Percentiles rank a stretch among this genome's conserved stretches.
phyloP scores from a whole-genome alignment of 1,139 yeast species.

The Meyerozyma sp. region DNA sequence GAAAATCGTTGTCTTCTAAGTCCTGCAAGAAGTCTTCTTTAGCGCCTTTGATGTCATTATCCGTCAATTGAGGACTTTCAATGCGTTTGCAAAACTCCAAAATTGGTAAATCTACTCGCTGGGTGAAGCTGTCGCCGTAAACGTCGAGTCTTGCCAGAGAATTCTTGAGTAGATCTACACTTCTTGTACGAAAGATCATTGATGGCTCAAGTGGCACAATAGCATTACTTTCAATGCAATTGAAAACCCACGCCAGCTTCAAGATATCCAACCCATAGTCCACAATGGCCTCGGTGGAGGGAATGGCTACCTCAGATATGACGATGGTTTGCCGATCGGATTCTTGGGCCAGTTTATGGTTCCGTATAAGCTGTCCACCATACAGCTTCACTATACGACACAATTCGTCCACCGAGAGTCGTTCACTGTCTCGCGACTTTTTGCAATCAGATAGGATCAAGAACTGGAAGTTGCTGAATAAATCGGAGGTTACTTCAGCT shows the following conservation, averaged over 20 bases:
- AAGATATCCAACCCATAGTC: constrained; percentile 54
- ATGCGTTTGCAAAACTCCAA: constrained; percentile 6
- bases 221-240: constrained; percentile 44
- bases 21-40: constrained; percentile 2
- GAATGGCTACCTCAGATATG: constrained; percentile 15
- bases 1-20: constrained; percentile 7
- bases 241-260: constrained; percentile 67
- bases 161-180: constrained; percentile 11
- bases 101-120: constrained; percentile 11
- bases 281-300: constrained; percentile 25
- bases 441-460: constrained; percentile 41
- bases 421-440: constrained; percentile 15
- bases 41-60: constrained; percentile 2
- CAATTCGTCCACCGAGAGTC: constrained; percentile 31
- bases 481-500: constrained; percentile 9
- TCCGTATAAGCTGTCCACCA: constrained; percentile 42
- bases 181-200: constrained; percentile 36
- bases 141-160: constrained; percentile 33
- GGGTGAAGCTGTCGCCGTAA: constrained; percentile 51
- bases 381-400: constrained; percentile 32
- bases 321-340: constrained; percentile 8
- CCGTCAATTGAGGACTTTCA: constrained; percentile 3
- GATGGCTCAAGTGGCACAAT: constrained; percentile 56
- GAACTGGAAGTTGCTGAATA: constrained; percentile 24
- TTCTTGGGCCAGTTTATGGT: constrained; percentile 10